Evolutionary conservation across 805 yeast species (phyloP).

Genomic region (Schizosaccharomyces japonicus): DNA sequence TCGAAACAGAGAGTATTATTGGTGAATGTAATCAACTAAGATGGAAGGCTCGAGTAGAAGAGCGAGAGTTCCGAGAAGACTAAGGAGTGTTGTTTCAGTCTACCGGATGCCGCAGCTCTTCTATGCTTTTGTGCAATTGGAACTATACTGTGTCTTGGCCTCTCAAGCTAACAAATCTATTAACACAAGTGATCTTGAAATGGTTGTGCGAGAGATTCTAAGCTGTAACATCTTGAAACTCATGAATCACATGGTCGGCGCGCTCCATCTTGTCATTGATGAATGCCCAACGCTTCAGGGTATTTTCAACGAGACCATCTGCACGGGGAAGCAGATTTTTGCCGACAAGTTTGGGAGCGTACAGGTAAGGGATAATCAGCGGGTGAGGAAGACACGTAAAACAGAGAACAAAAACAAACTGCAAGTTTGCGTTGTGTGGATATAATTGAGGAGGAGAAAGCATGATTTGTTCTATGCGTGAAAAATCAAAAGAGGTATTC

Average conservation of each 20-base stretch:
- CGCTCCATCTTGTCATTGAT: neutral
- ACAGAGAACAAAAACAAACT: neutral
- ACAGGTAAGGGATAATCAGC: neutral
- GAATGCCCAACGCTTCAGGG: neutral
- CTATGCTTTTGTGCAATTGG: no score
- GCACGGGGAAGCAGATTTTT: neutral
- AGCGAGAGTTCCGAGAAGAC: no score
- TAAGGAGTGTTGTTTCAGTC: no score
- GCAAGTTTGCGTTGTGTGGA: neutral
- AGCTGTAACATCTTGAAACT: neutral
- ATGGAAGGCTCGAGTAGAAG: no score
- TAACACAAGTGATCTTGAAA: no score
- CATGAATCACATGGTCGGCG: neutral
- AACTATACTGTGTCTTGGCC: no score
- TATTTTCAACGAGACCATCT: neutral
- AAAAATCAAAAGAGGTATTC: neutral
- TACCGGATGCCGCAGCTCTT: no score
- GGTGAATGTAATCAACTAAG: no score
- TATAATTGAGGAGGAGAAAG: neutral
- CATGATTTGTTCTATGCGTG: neutral
- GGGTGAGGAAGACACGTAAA: neutral
- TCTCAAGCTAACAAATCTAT: no score
- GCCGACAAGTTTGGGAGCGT: neutral
- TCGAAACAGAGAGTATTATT: no score
- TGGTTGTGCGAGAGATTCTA: no score